Base-by-base conservation (phyloP, 2,329 filamentous ascomycete genomes). In the Hymenoscyphus repandus region DNA sequence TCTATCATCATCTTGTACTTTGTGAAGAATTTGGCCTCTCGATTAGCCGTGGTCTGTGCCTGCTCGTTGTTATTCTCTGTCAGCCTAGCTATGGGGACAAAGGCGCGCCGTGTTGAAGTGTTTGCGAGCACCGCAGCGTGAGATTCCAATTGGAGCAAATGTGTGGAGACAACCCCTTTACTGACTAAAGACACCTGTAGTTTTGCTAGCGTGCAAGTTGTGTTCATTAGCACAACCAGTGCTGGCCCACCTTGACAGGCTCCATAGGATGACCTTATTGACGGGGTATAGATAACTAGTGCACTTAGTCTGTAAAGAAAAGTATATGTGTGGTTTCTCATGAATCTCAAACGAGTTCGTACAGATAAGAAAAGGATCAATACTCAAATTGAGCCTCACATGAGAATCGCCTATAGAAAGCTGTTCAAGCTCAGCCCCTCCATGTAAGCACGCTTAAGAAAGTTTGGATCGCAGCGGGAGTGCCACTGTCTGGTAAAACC, bases 71-170 rank as follows among this genome's bases (percentile, higher is more conserved):
- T 64, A 1, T 66, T 66, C 44, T 58, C 57, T 11, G 47, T 58
- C 27, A 58, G 55, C 6, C 55, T 66, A 27, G 58, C 58, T 44
- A 40, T 64, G 1, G 58, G 58, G 45, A 65, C 61, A 3, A 62
- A 61, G 31, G 58, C 62, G 10, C 57, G 57, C 37, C 56, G 63
- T 39, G 61, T 61, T 18, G 63, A 66, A 56, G 59, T 65, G 17
- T 62, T 65, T 34, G 57, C 61, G 10, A 59, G 58, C 12, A 64
- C 62, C 2, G 64, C 63, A 44, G 62, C 64, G 57, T 65, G 56
- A 55, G 62, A 61, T n/a, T 5, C 9, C 17, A 33, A 18, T 13
- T n/a, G 5, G 27, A 38, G 17, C 12, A 11, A 37, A 37, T 20
- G n/a, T 34, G n/a, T 27, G 11, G 22, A 27, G 17, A 20, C 4